Evolutionary conservation across 441 rosid genomes (phyloP).

Genomic region (Mallotus japonicus): DNA sequence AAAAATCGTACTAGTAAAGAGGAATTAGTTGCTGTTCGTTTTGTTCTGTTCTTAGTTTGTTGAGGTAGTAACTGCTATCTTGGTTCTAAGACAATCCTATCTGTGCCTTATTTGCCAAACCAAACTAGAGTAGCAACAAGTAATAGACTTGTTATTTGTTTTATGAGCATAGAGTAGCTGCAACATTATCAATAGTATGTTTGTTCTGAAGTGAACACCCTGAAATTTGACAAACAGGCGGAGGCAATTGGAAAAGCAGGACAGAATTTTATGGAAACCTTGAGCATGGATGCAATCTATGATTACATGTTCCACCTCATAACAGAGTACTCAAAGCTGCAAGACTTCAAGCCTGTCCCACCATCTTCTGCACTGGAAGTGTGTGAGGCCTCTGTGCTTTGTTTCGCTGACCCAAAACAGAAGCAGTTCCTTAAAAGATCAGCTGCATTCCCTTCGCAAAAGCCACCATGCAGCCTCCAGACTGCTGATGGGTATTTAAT

Average conservation of each 20-base stretch:
- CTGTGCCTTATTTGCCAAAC: not conserved
- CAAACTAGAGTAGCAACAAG: no score
- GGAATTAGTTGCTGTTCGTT: not conserved
- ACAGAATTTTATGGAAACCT: conserved; percentile 67
- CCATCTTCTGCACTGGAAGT: conserved; percentile 67
- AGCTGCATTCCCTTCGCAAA: conserved; percentile 30
- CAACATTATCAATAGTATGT: not conserved
- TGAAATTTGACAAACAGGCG: conserved; percentile 48
- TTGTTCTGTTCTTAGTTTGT: not conserved
- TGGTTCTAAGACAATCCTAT: not conserved
- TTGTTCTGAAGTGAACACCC: not conserved
- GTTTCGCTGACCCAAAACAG: conserved; percentile 66
- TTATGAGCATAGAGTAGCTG: not conserved
- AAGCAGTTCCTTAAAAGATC: conserved; percentile 51
- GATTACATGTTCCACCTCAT: conserved; percentile 90
- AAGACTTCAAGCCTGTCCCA: conserved; percentile 56
- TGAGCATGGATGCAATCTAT: conserved; percentile 64
- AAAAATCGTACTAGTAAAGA: not conserved
- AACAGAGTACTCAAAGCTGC: conserved; percentile 71
- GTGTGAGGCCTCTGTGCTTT: conserved; percentile 64
- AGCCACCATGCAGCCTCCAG: conserved; percentile 59
- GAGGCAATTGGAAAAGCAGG: conserved; percentile 68
- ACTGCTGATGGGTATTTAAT: conserved; percentile 32
- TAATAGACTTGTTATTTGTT: not conserved
- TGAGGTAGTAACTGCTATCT: not conserved